Conservation (phyloP, 2,329 filamentous ascomycete species). For the Spiromastix sp. region DNA sequence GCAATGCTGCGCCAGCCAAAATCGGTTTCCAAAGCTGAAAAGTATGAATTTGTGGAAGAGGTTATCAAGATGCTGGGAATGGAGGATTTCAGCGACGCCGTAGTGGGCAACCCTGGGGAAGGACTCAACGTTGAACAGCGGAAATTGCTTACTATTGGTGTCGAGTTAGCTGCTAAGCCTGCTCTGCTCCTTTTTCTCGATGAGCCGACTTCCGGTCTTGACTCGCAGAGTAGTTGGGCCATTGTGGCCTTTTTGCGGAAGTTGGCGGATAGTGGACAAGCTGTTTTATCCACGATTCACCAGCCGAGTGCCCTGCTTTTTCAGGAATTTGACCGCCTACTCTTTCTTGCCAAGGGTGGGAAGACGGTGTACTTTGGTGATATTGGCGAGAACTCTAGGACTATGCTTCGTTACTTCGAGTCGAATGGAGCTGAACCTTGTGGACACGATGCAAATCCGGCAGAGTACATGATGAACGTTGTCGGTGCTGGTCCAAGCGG, state of each 20-base stretch:
- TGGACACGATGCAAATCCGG: slow-evolving; percentile 54
- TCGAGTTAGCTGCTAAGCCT: slow-evolving; percentile 85
- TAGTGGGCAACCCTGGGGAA: slow-evolving; percentile 79
- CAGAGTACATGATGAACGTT: slow-evolving; percentile 58
- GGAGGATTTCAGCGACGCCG: slow-evolving; percentile 76
- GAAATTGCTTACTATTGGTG: slow-evolving; percentile 76
- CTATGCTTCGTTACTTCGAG: slow-evolving; percentile 54
- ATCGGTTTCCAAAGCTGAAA: slow-evolving; percentile 59
- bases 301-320: slow-evolving; percentile 87
- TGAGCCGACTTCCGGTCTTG: slow-evolving; percentile 84
- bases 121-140: slow-evolving; percentile 53
- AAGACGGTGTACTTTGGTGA: slow-evolving; percentile 59
- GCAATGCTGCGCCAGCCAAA: slow-evolving; percentile 74
- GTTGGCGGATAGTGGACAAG: slow-evolving; percentile 74
- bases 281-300: slow-evolving; percentile 86
- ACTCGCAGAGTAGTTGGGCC: slow-evolving; percentile 83
- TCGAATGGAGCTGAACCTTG: slow-evolving; percentile 49
- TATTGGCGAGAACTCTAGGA: slow-evolving; percentile 48
- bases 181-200: slow-evolving; percentile 79
- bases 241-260: slow-evolving; percentile 78
- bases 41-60: slow-evolving; percentile 74
- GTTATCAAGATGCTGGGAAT: slow-evolving; percentile 82
- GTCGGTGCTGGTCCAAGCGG: slow-evolving; percentile 53
- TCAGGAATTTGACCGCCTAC: slow-evolving; percentile 60
- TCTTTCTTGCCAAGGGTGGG: slow-evolving; percentile 54